Evolutionary conservation across 192 early-diverging fungal species (phyloP).

Genomic region (Obelidium mucronatum): DNA sequence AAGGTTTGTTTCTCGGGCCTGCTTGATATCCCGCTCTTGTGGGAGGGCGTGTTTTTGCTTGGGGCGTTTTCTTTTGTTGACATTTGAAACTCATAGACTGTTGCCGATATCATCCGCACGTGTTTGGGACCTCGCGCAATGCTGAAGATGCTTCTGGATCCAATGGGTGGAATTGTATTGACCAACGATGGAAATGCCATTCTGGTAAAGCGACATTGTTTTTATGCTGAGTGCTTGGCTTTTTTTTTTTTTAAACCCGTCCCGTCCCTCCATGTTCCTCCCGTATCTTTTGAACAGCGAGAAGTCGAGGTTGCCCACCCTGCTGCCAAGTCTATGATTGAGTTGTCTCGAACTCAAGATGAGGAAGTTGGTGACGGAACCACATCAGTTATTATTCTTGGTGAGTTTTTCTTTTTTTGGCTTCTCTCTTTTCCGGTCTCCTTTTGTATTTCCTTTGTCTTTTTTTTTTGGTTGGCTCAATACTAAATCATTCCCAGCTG

Average conservation of each 20-base stretch:
- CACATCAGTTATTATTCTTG: constrained; percentile 97
- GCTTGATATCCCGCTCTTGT: too few species aligned
- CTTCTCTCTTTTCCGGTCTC: too few species aligned
- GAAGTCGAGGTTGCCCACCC: constrained; percentile 99
- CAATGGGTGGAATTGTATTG: constrained; percentile 98
- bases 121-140: constrained; percentile 98
- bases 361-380: constrained; percentile 99
- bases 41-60: too few species aligned
- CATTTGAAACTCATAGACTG: constrained; percentile 69
- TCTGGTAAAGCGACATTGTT: constrained; percentile 52
- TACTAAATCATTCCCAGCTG: constrained; percentile 64
- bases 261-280: not conserved
- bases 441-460: too few species aligned
- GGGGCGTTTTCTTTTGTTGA: too few species aligned
- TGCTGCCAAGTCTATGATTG: constrained; percentile 99
- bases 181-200: constrained; percentile 99
- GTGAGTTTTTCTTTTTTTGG: constrained; percentile 48
- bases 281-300: constrained; percentile 45
- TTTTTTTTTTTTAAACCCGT: not conserved
- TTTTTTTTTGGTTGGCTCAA: too few species aligned
- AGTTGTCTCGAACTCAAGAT: constrained; percentile 98
- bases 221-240: not conserved
- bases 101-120: constrained; percentile 98
- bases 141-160: constrained; percentile 99
- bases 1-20: constrained; percentile 80